Evolutionary conservation across 495 filamentous ascomycete species (phyloP), one percentile per base, ranked within the genome.

Genomic region (Monascus purpureus): DNA sequence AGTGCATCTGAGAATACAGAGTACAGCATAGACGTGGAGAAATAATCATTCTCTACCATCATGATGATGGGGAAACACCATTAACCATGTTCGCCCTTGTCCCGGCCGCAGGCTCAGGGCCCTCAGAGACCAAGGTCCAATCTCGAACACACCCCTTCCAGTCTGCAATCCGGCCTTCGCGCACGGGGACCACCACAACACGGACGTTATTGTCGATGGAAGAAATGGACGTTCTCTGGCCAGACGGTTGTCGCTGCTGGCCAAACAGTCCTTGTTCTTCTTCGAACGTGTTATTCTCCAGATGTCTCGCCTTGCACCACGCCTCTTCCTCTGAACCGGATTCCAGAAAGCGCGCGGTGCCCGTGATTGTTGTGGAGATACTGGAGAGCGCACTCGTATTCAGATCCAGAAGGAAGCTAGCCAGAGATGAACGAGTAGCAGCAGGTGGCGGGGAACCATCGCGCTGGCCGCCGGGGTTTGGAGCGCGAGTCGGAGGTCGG

Each of bases 311-410:
- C 42, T 80, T 78, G 44, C 78, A 94, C 67, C 76, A 95, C 9
- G 43, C 36, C 53, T 95, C 90, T 46, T 92, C 80, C 25, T 82
- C 80, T 1, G 73, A 80, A 2, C 76, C 84, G 4, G 58, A 46
- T 4, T 75, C 65, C 22, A 93, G 63, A 23, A 97, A 60, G 17
- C 67, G 57, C 2, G 90, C 88, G 18, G 70, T 61, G 6, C 90
- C 90, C 42, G 87, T 90, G 46, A 97, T 86, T 2, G 90, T 95
- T 3, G 83, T 86, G 41, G 76, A 83, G 53, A 97, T 97, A 46
- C 76, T 81, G n/a, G 74, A 81, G 36, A 97, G 60, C 7, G 78
- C 80, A 19, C 77, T 80, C 8, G 82, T 84, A 55, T 97, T 97
- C 32, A 96, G 63, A 57, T 88, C 88, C 41, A 88, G 65, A 9